Conservation (phyloP, 305 asterid species). For the Coffea humblotiana region DNA sequence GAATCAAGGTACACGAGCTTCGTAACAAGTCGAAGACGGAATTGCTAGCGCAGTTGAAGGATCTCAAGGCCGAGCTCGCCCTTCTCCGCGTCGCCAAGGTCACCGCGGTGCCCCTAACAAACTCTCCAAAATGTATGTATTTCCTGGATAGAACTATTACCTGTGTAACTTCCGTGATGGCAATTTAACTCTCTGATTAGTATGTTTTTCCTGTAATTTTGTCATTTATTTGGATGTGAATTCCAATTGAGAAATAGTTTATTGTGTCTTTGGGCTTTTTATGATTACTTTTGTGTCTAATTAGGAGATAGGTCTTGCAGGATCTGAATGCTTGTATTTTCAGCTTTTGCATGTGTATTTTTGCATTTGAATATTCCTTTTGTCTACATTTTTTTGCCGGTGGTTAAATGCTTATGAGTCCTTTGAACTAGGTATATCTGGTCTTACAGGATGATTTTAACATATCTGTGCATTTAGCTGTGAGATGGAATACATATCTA, state of each 20-base stretch:
- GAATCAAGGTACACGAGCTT: conserved; percentile 41
- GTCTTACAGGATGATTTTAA: neutral
- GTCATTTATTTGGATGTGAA: neutral
- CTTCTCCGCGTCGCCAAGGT: conserved; percentile 46
- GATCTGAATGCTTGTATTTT: too few species aligned
- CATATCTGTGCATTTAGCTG: neutral
- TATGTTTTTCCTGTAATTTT: neutral
- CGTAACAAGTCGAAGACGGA: conserved; percentile 34
- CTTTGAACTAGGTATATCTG: neutral
- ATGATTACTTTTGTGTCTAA: neutral
- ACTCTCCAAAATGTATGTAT: conserved; percentile 36
- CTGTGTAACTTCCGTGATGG: neutral
- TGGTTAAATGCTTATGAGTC: too few species aligned
- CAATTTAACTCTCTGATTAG: neutral
- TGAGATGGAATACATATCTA: neutral
- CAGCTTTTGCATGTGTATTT: too few species aligned
- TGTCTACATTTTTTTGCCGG: too few species aligned
- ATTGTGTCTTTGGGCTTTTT: neutral
- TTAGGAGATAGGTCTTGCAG: neutral
- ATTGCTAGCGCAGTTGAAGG: conserved; percentile 33
- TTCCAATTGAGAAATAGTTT: too few species aligned
- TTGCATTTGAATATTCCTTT: too few species aligned
- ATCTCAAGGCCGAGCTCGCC: conserved; percentile 40
- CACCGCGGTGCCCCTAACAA: conserved; percentile 49
- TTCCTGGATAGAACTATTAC: too few species aligned